Evolutionary conservation across 495 filamentous ascomycete genomes (phyloP).

Genomic region (Penicillium turbatum): DNA sequence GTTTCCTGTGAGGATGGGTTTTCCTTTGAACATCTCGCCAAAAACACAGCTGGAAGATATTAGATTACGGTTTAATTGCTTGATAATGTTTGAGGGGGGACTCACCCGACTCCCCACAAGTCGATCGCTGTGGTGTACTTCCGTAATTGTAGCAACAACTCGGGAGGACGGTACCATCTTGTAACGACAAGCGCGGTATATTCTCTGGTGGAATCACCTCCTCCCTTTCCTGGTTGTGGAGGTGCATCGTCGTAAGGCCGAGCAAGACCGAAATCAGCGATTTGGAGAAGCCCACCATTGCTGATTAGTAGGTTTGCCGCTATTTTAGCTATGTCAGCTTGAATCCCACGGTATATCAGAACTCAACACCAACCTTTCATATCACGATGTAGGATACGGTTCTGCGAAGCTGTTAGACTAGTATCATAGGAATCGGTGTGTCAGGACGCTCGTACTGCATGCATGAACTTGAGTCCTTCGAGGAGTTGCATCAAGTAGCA

Average conservation of each 20-base stretch:
- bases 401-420: conserved; percentile 36
- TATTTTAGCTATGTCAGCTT: conserved; percentile 33
- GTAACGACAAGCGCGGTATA: conserved; percentile 96
- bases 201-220: conserved; percentile 79
- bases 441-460: conserved; percentile 52
- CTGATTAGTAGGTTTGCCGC: conserved; percentile 96
- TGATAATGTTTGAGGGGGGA: background rate
- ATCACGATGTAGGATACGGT: conserved; percentile 86
- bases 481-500: conserved; percentile 96
- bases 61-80: background rate
- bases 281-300: conserved; percentile 89
- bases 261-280: conserved; percentile 95
- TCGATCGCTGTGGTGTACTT: conserved; percentile 95
- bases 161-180: conserved; percentile 93
- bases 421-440: background rate
- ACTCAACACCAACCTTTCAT: conserved; percentile 65
- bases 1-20: conserved; percentile 85
- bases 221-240: conserved; percentile 73
- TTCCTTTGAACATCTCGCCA: conserved; percentile 94
- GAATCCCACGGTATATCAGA: background rate
- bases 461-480: conserved; percentile 82
- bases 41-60: conserved; percentile 72
- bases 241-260: conserved; percentile 86
- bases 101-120: conserved; percentile 94
- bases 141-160: conserved; percentile 80